Evolutionary conservation across 192 early-diverging fungal genomes (phyloP), one percentile per base, ranked within the genome.

Genomic region (Coemansia sp.): DNA sequence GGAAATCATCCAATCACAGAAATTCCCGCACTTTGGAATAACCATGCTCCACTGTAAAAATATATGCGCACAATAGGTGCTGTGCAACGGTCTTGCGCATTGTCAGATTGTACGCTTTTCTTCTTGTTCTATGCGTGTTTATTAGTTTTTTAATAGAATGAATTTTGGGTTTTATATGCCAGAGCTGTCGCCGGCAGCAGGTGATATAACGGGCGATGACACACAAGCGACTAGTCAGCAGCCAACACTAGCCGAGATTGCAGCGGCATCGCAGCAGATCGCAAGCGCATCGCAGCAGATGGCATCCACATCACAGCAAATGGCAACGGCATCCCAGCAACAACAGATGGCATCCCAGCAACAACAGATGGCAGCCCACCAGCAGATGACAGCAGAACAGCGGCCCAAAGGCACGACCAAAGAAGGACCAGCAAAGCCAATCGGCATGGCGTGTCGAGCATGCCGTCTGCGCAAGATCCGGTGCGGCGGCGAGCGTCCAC

Each of bases 401-500:
- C 31, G 31, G 7, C 31, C 50, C 50, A 52, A 52, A 19, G 4
- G 20, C 19, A 54, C 12, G 26, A 8, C 22, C 25, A 28, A 25
- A 11, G 20, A 52, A 12, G 50, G 23, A 12, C 23, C 20, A 5
- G 25, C 52, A 4, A 59, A 69, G 11, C 72, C 78, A 15, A 75
- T 81, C 9, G 78, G 78, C 21, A 81, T 81, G 72, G 81, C 81
- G 4, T 83, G 81, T 15, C 59, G 72, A 2, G 75, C 75, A 0
- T 83, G 81, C 49, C 65, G 81, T 7, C 56, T 62, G 62, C 75
- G 76, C 54, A 83, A 83, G 66, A 78, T 83, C 58, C 55, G 75
- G 5, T 83, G 81, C 42, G 81, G 75, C 48, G 81, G 81, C 21
- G 72, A 78, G 48, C 75, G 60, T 2, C 81, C 81, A 3, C 68